A percentile compares a stretch with the other conserved stretches of the same genome.
Conservation (phyloP, 148 eudicot genomes). For the Rhododendron williamsianum region DNA sequence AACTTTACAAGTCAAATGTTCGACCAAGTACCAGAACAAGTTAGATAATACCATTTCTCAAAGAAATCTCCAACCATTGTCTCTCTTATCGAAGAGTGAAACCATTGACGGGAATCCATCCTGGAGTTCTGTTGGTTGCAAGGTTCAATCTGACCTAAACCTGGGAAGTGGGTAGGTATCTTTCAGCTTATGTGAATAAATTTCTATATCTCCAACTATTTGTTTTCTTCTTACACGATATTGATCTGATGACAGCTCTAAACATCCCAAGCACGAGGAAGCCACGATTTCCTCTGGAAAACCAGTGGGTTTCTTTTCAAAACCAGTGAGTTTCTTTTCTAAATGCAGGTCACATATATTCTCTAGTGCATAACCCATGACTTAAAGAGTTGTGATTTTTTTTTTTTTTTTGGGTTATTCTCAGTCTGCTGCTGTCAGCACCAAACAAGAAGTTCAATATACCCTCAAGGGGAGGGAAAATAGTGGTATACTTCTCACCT, state of each 20-base stretch:
- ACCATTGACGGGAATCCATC: slow-evolving; percentile 18
- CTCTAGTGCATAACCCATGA: not conserved
- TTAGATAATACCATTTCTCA: slow-evolving; percentile 22
- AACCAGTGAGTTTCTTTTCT: slow-evolving; percentile 17
- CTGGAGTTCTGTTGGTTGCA: slow-evolving; percentile 5
- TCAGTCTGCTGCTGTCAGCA: slow-evolving; percentile 25
- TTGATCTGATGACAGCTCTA: slow-evolving; percentile 16
- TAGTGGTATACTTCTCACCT: slow-evolving; percentile 21
- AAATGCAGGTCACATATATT: not conserved
- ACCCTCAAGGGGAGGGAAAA: slow-evolving; percentile 16
- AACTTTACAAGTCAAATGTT: slow-evolving; percentile 16
- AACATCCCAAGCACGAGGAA: slow-evolving; percentile 17
- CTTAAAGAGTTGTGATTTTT: not conserved
- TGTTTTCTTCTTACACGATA: not conserved
- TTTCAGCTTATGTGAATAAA: not conserved
- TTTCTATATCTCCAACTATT: not conserved
- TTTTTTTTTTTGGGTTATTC: not conserved
- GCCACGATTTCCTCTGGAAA: not conserved
- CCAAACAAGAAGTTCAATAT: slow-evolving; percentile 14
- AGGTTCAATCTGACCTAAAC: slow-evolving; percentile 15
- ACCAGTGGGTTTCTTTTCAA: slow-evolving; percentile 15
- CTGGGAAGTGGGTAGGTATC: slow-evolving; percentile 19
- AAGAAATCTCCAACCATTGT: slow-evolving; percentile 9
- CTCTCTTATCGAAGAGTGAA: slow-evolving; percentile 17
- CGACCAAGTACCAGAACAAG: slow-evolving; percentile 17